These are phyloP conservation scores for Ophiostoma pallidulum DNA, from an alignment of 2,329 filamentous ascomycete genomes.

Conservation along the genomic window DNA sequence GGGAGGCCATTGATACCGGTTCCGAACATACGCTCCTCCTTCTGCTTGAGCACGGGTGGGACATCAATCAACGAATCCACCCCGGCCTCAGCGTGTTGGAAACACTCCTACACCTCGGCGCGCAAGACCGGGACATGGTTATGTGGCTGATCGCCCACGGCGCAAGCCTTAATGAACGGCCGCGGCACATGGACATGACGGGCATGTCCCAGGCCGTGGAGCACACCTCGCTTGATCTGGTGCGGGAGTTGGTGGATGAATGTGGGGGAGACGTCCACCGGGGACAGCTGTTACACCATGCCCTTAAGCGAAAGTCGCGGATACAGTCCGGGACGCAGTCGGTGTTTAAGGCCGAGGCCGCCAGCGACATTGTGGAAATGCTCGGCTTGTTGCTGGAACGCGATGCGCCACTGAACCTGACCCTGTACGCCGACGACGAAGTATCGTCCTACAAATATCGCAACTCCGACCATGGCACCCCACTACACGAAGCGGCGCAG, in stretches of 20 bases:
- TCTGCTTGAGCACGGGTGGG: slow-evolving; percentile 4
- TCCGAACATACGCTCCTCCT: slow-evolving; percentile 3
- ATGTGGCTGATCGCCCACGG: slow-evolving; percentile 3
- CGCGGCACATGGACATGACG: neutral
- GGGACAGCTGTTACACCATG: slow-evolving; percentile 3
- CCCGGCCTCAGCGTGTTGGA: neutral
- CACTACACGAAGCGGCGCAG: neutral
- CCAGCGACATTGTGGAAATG: slow-evolving; percentile 24
- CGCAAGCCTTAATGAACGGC: slow-evolving; percentile 2
- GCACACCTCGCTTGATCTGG: neutral
- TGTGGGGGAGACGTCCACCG: neutral
- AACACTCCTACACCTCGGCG: neutral
- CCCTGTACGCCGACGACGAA: slow-evolving; percentile 5
- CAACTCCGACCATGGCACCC: neutral
- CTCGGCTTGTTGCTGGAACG: neutral
- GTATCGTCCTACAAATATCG: neutral
- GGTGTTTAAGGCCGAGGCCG: neutral
- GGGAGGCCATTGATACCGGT: slow-evolving; percentile 4
- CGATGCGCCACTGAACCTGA: slow-evolving; percentile 5
- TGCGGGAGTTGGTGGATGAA: slow-evolving; percentile 1
- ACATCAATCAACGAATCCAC: slow-evolving; percentile 3
- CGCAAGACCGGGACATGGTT: slow-evolving; percentile 2
- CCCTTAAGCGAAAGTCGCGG: neutral
- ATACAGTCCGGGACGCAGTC: neutral
- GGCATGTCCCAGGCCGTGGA: slow-evolving; percentile 3